phyloP scores from a whole-genome alignment of 306 rosid genomes.

The Quercus gilva region DNA sequence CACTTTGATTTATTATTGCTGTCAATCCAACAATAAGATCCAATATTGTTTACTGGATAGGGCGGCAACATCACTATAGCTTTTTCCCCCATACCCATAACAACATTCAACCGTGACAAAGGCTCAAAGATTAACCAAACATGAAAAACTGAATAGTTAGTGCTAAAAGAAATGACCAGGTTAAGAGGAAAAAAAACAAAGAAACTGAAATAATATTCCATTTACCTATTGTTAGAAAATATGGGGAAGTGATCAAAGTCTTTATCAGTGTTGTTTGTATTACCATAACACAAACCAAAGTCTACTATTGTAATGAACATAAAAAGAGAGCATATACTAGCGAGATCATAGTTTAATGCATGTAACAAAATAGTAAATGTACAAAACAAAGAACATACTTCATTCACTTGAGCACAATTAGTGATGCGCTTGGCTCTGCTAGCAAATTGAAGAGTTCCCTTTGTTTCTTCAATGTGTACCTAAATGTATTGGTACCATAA shows the following conservation, averaged over 20 bases:
- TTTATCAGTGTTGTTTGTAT: neutral
- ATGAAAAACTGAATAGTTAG: neutral
- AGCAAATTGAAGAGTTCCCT: slow-evolving; percentile 97
- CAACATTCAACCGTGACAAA: neutral
- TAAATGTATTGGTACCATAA: slow-evolving; percentile 25
- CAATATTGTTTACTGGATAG: neutral
- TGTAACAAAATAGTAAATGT: neutral
- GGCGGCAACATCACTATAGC: neutral
- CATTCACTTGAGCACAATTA: slow-evolving; percentile 93
- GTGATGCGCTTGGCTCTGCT: slow-evolving; percentile 97
- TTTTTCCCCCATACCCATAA: neutral
- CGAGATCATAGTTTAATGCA: neutral
- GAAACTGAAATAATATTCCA: neutral
- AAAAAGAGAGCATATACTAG: neutral
- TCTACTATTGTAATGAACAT: neutral
- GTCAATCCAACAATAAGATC: neutral
- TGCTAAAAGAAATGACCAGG: neutral
- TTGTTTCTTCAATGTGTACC: slow-evolving; percentile 92
- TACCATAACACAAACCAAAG: neutral
- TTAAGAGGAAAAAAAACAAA: neutral
- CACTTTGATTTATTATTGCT: neutral
- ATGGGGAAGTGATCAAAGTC: neutral
- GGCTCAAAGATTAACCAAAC: neutral
- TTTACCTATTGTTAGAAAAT: no score
- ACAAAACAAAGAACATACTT: slow-evolving; percentile 42